Percentiles rank a stretch among this genome's conserved stretches.
Conservation (phyloP, 768 basidiomycete genomes). For the Suillus discolor region DNA sequence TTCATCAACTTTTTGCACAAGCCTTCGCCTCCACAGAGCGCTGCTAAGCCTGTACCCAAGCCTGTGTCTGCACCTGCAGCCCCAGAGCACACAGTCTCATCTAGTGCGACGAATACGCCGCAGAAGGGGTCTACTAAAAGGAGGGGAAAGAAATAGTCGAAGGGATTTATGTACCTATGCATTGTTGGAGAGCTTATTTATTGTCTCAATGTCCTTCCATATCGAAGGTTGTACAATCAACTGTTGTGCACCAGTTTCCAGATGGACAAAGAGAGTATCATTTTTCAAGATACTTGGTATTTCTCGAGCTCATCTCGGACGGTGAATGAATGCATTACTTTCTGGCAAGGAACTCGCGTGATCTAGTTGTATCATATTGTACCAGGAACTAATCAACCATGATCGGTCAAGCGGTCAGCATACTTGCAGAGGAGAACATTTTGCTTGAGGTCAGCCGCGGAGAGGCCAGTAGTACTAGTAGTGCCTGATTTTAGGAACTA, state of each 20-base stretch:
- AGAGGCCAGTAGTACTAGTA: background rate
- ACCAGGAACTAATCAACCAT: background rate
- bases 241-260: background rate
- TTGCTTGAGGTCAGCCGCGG: background rate
- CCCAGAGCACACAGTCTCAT: constrained; percentile 13
- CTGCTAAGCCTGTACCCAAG: background rate
- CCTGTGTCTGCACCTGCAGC: background rate
- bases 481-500: background rate
- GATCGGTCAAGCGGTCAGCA: background rate
- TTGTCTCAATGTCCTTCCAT: background rate
- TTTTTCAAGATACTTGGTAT: background rate
- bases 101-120: constrained; percentile 19
- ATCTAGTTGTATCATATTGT: background rate
- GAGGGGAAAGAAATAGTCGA: constrained; percentile 26
- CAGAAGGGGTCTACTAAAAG: constrained; percentile 29
- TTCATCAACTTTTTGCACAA: constrained; percentile 67
- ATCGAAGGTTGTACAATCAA: background rate
- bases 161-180: background rate
- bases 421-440: background rate
- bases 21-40: constrained; percentile 16
- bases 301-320: background rate
- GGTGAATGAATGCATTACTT: background rate
- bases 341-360: background rate
- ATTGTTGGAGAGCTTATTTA: background rate
- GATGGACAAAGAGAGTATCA: background rate